phyloP scores from a whole-genome alignment of 2,329 filamentous ascomycete genomes.

The Colletotrichum melonis region DNA sequence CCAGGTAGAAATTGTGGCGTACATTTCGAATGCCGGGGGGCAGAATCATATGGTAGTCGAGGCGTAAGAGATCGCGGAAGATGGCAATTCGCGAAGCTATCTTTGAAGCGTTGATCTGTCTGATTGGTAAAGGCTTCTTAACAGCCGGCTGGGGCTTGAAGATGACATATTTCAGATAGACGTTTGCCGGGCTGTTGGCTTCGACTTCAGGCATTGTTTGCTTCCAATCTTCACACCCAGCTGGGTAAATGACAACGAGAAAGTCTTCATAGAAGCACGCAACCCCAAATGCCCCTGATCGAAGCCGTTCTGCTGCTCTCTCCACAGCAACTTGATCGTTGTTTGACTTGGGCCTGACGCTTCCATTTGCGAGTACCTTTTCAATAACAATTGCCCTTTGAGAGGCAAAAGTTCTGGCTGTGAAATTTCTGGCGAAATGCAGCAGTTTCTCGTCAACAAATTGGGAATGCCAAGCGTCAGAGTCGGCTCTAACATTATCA shows the following conservation, averaged over 20 bases:
- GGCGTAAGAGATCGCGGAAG: conserved; percentile 44
- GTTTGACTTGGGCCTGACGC: conserved; percentile 16
- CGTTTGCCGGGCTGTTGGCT: conserved; percentile 22
- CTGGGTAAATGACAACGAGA: conserved; percentile 54
- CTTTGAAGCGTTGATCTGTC: neutral
- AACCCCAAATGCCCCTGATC: conserved; percentile 48
- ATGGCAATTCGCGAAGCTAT: conserved; percentile 25
- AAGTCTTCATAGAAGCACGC: conserved; percentile 45
- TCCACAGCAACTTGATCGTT: conserved; percentile 38
- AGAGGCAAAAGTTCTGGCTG: conserved; percentile 43
- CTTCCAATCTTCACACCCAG: conserved; percentile 49
- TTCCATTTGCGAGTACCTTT: conserved; percentile 30
- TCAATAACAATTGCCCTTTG: conserved; percentile 17
- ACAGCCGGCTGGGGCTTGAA: conserved; percentile 44
- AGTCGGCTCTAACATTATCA: conserved; percentile 22
- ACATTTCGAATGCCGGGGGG: conserved; percentile 32
- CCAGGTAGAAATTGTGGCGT: conserved; percentile 57
- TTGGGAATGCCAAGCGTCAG: conserved; percentile 41
- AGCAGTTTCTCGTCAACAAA: conserved; percentile 42
- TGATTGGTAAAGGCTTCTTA: conserved; percentile 10
- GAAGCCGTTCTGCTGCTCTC: conserved; percentile 48
- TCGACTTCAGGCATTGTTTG: conserved; percentile 35
- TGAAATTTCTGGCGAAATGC: conserved; percentile 49
- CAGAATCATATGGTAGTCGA: conserved; percentile 46
- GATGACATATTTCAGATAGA: conserved; percentile 49